Evolutionary conservation across 768 basidiomycete species (phyloP), one percentile per base, ranked within the genome.

Genomic region (Pleurotus tuber-regium): DNA sequence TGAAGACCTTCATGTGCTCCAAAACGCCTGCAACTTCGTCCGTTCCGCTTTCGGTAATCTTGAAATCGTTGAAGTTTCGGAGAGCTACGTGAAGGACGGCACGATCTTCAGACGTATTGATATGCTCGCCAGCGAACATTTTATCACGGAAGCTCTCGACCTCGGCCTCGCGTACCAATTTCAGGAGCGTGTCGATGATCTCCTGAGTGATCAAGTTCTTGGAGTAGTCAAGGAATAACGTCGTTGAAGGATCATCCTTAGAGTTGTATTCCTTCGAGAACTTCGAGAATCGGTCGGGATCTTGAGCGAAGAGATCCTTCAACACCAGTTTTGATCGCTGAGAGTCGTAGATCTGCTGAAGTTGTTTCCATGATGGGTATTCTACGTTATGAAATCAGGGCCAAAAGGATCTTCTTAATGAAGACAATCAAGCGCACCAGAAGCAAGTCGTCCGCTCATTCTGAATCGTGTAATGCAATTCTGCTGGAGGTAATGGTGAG

Each of bases 41-140:
- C 7, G 84, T 89, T 36, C 93, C 95, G 2, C 68, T 70, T 70
- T 98, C 97, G 40, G 72, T 60, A 69, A 96, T 93, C 61, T 80
- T 74, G 72, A 88, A 92, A 57, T 87, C 84, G 54, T 72, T 71
- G 54, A 86, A 79, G 72, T 86, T 84, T 57, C 97, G 86, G 43
- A 99, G 80, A 4, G 97, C 96, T 54, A 98, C 76, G 68, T 99
- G 97, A 2, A 99, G 81, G 4, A 98, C 97, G 2, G 97, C 92
- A 50, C 97, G 92, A 63, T 92, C 95, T 68, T 98, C 97, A 19
- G 93, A 95, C 14, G 95, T 98, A 76, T 98, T 98, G 79, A 98
- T 98, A 70, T 97, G 97, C 67, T 89, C 85, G 39, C 97, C 96
- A 1, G 86, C 69, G 66, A 96, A 98, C 94, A 98, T 97, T 70